phyloP scores from a whole-genome alignment of 768 basidiomycete species.

The Mycena vitilis region DNA sequence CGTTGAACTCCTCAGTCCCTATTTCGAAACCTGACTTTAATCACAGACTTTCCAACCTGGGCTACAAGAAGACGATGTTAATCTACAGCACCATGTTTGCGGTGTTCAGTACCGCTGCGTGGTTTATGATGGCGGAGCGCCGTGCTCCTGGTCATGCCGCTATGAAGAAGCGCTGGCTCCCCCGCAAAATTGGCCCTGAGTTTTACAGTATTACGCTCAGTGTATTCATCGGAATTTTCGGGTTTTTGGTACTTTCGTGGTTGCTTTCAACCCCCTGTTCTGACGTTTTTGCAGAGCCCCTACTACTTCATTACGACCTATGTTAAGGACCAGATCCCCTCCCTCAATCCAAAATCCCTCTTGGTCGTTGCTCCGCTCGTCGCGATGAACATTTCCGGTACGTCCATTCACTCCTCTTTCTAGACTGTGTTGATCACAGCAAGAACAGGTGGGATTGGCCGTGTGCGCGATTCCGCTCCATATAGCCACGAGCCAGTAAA shows the following conservation, averaged over 20 bases:
- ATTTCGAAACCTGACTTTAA: background rate
- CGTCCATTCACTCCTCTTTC: background rate
- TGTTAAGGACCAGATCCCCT: slow-evolving; percentile 35
- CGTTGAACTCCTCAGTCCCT: background rate
- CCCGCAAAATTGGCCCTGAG: slow-evolving; percentile 31
- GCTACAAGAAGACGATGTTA: slow-evolving; percentile 46
- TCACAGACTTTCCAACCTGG: slow-evolving; percentile 41
- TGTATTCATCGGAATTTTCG: slow-evolving; percentile 44
- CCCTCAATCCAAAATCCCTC: slow-evolving; percentile 35
- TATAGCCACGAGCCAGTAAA: no score
- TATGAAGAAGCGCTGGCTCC: slow-evolving; percentile 40
- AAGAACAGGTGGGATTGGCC: slow-evolving; percentile 36
- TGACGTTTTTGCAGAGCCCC: slow-evolving; percentile 31
- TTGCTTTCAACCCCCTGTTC: background rate
- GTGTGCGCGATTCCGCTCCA: slow-evolving; percentile 29
- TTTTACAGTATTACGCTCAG: slow-evolving; percentile 50
- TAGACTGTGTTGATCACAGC: background rate
- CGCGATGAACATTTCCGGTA: slow-evolving; percentile 41
- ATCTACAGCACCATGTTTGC: slow-evolving; percentile 44
- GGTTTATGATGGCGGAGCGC: slow-evolving; percentile 47
- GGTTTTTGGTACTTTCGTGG: slow-evolving; percentile 32
- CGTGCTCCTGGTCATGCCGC: slow-evolving; percentile 23
- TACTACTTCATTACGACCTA: slow-evolving; percentile 41
- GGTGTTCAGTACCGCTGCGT: slow-evolving; percentile 40
- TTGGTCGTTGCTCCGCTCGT: slow-evolving; percentile 38